Base-by-base conservation (phyloP, 495 filamentous ascomycete species). In the Xylaria sp. region DNA sequence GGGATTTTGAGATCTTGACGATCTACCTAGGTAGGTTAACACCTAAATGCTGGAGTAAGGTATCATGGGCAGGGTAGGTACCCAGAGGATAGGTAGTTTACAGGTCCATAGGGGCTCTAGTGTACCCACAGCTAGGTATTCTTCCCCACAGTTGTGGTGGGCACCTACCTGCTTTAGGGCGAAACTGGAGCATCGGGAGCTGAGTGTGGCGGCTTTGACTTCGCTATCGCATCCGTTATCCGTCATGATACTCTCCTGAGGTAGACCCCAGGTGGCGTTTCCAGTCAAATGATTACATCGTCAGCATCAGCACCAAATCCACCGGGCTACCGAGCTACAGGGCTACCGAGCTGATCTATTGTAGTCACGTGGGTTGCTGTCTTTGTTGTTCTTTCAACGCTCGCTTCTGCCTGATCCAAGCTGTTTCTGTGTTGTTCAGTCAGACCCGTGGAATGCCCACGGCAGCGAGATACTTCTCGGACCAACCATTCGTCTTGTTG, bases 391-490 rank as follows among this genome's bases (percentile, higher is more conserved):
- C 50, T 21, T 57, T 53, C 43, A 52, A 52, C 43, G 0, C 6
- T 52, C 29, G 29, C 44, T 43, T 19, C 48, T 15, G 40, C 15
- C 44, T 44, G 46, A 61, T 26, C 12, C 21, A 2, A 40, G 33
- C 29, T 40, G 43, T 41, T 40, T 2, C 37, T 26, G 50, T 55
- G 6, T 26, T 67, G 14, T 4, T 29, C 21, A 37, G 17, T 29
- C 21, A 37, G 17, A 68, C 17, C 52, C 12, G 52, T 44, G 37
- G 35, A 44, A 57, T 44, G 65, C 52, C 52, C 58, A 37, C 33
- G 33, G 33, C 24, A 21, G 31, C 43, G 57, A 62, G 55, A 52
- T 40, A 26, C 66, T 48, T 61, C 67, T 69, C 31, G 41, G 33
- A n/a, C 33, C 21, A 24, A 52, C 21, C 33, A 58, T 53, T 33